A percentile compares a stretch with the other conserved stretches of the same genome.
These are phyloP conservation scores for Cymbidium sinense DNA, from an alignment of 106 monocot genomes.

Conservation along the genomic window DNA sequence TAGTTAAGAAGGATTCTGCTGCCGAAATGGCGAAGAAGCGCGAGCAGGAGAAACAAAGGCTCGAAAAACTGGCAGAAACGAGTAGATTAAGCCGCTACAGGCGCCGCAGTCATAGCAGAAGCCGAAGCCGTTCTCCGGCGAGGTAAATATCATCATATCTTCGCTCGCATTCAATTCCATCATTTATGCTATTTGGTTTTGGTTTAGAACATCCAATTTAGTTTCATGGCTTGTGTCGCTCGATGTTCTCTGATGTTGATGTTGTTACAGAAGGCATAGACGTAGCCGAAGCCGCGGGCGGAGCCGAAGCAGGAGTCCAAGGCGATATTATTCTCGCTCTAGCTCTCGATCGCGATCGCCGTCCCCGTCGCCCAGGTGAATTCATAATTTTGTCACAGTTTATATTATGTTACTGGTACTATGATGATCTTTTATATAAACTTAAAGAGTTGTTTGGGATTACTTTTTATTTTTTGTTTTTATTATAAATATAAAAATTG, in stretches of 20 bases:
- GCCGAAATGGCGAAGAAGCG: slow-evolving; percentile 87
- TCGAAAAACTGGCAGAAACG: slow-evolving; percentile 78
- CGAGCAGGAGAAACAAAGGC: slow-evolving; percentile 80
- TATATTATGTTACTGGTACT: too few relatives aligned
- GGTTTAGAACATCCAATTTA: background rate
- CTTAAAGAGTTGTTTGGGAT: too few relatives aligned
- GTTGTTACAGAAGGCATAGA: slow-evolving; percentile 10
- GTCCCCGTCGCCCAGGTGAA: slow-evolving; percentile 4
- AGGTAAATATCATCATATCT: slow-evolving; percentile 36
- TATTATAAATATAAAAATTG: too few relatives aligned
- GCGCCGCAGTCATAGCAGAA: slow-evolving; percentile 52
- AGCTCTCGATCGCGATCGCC: slow-evolving; percentile 1
- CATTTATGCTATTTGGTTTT: background rate
- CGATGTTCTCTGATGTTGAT: background rate
- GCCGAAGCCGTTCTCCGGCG: slow-evolving; percentile 64
- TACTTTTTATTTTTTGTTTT: too few relatives aligned
- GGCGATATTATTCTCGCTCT: slow-evolving; percentile 12
- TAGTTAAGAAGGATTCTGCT: slow-evolving; percentile 92
- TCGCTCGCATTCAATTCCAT: background rate
- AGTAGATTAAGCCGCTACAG: slow-evolving; percentile 56
- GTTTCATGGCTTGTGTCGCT: too few relatives aligned
- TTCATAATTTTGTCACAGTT: background rate
- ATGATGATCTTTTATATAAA: background rate
- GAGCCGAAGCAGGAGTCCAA: slow-evolving; percentile 15
- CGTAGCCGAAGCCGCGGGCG: slow-evolving; percentile 5